Conservation (phyloP, 208 protist genomes). For the Trypanosoma grayi region DNA sequence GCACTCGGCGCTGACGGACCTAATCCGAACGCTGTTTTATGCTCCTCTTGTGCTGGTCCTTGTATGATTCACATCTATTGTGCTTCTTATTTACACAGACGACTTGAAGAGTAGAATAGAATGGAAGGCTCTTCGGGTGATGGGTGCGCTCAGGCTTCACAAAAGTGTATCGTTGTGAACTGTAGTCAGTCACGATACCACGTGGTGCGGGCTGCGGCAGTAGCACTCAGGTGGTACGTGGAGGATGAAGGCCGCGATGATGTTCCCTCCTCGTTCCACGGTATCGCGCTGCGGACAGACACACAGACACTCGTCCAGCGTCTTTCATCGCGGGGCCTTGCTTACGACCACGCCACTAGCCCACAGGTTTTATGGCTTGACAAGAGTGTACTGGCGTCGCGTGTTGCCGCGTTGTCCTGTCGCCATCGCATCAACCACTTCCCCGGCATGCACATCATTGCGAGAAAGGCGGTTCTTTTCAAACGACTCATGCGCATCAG, state of each 20-base stretch:
- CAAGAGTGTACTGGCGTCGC: conserved; percentile 54
- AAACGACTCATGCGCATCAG: conserved; percentile 78
- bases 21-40: too few species aligned
- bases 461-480: conserved; percentile 88
- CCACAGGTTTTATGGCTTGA: conserved; percentile 91
- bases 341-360: conserved; percentile 23
- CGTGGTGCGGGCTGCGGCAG: conserved; percentile 72
- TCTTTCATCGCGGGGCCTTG: not conserved
- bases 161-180: conserved; percentile 48
- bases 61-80: not conserved
- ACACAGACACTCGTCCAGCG: not conserved
- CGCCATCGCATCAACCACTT: conserved; percentile 94
- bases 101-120: not conserved
- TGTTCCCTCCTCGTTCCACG: conserved; percentile 42
- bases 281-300: conserved; percentile 19
- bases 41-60: not conserved
- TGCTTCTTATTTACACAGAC: too few species aligned
- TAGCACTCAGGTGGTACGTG: conserved; percentile 54
- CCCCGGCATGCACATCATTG: conserved; percentile 85
- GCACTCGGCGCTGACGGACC: too few species aligned
- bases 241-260: conserved; percentile 41
- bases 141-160: not conserved
- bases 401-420: conserved; percentile 56
- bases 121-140: not conserved
- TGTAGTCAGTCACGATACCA: conserved; percentile 69